A percentile compares a stretch with the other conserved stretches of the same genome.
These are phyloP conservation scores for Penicillium lagena DNA, from an alignment of 495 filamentous ascomycete species.

Conservation along the genomic window DNA sequence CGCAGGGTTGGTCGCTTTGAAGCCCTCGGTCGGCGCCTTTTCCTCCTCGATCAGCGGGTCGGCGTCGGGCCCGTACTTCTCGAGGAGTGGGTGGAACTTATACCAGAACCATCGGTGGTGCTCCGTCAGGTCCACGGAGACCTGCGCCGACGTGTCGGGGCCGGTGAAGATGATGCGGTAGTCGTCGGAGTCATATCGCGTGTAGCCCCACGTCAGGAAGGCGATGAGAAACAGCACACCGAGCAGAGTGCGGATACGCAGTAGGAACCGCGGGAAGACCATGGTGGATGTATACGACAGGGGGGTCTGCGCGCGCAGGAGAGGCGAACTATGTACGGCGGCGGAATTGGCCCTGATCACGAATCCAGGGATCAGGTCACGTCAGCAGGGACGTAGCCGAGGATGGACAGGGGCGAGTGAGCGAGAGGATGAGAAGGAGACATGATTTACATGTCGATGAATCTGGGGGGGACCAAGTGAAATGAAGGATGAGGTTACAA, in stretches of 20 bases:
- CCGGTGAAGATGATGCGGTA: neutral
- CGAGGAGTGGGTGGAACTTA: neutral
- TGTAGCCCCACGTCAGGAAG: constrained; percentile 6
- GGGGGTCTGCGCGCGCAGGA: too few relatives aligned
- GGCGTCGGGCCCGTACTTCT: neutral
- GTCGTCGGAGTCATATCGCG: neutral
- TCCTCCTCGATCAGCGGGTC: neutral
- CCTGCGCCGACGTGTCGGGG: neutral
- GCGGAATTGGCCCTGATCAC: too few relatives aligned
- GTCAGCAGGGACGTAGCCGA: too few relatives aligned
- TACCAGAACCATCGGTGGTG: neutral
- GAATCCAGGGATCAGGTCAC: too few relatives aligned
- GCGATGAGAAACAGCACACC: constrained; percentile 6
- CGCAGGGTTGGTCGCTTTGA: constrained; percentile 14
- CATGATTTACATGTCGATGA: too few relatives aligned
- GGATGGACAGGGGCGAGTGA: too few relatives aligned
- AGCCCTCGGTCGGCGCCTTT: constrained; percentile 8
- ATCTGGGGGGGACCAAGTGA: too few relatives aligned
- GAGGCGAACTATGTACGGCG: too few relatives aligned
- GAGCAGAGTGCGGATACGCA: constrained; percentile 12
- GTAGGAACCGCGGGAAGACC: constrained; percentile 9
- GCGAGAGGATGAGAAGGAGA: too few relatives aligned
- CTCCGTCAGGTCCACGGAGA: neutral
- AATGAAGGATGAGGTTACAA: too few relatives aligned
- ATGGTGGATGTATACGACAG: neutral